Percentiles rank a stretch among this genome's conserved stretches.
These are phyloP conservation scores for Diplodia mutila DNA, from an alignment of 2,329 filamentous ascomycete species.

Conservation along the genomic window DNA sequence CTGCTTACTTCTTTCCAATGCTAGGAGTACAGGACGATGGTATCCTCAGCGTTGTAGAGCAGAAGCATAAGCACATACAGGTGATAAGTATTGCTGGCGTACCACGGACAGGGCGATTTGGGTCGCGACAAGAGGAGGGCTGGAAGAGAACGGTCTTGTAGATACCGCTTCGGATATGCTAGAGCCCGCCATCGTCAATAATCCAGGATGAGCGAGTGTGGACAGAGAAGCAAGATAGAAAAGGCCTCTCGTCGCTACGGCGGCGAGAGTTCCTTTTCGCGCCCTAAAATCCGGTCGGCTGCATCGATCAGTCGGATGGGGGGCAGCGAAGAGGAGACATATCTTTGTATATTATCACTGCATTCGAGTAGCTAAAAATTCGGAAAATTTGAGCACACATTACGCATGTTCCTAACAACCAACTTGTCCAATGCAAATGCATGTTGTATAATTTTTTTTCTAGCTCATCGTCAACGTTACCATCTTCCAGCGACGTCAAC, in stretches of 20 bases:
- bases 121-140: neutral
- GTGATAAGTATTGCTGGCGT: neutral
- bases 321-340: slow-evolving; percentile 19
- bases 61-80: neutral
- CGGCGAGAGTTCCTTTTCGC: slow-evolving; percentile 9
- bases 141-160: neutral
- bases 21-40: slow-evolving; percentile 3
- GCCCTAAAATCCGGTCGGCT: slow-evolving; percentile 23
- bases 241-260: slow-evolving; percentile 12
- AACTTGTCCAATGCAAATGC: neutral
- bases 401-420: neutral
- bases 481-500: slow-evolving; percentile 12
- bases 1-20: neutral
- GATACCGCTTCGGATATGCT: slow-evolving; percentile 54
- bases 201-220: slow-evolving; percentile 59
- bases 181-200: slow-evolving; percentile 58
- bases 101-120: neutral
- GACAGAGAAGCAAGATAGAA: slow-evolving; percentile 59
- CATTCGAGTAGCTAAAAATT: neutral
- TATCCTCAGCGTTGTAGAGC: neutral
- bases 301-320: slow-evolving; percentile 21
- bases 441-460: neutral
- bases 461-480: slow-evolving; percentile 1
- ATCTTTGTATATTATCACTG: neutral
- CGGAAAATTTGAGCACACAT: neutral